phyloP scores from a whole-genome alignment of 2,329 filamentous ascomycete genomes.

The Colletotrichum chlorophyti region DNA sequence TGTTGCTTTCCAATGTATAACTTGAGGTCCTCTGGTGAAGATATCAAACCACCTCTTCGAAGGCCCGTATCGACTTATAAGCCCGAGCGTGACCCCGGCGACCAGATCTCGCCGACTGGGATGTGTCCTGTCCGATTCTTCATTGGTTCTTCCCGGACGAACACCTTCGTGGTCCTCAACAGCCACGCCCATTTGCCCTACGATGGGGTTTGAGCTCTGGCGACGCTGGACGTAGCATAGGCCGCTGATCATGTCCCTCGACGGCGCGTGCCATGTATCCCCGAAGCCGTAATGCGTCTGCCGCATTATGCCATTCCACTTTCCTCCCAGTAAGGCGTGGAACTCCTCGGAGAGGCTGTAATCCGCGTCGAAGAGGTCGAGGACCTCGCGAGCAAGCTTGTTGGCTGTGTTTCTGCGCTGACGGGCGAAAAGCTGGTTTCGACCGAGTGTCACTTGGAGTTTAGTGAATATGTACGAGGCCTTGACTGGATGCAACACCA shows the following conservation, averaged over 20 bases:
- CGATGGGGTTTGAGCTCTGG: conserved; percentile 55
- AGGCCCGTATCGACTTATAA: conserved; percentile 40
- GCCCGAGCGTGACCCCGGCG: conserved; percentile 37
- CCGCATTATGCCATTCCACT: conserved; percentile 63
- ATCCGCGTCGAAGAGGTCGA: conserved; percentile 58
- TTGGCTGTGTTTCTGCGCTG: conserved; percentile 66
- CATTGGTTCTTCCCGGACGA: conserved; percentile 49
- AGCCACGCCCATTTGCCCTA: conserved; percentile 43
- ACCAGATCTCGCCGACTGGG: conserved; percentile 44
- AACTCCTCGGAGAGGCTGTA: conserved; percentile 56
- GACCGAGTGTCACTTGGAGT: conserved; percentile 51
- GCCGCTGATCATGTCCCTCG: conserved; percentile 61
- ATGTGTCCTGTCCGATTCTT: conserved; percentile 59
- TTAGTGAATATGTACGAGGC: conserved; percentile 62
- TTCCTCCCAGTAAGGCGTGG: conserved; percentile 55
- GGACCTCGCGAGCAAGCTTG: conserved; percentile 48
- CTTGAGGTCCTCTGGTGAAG: conserved; percentile 41
- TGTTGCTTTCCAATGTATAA: conserved; percentile 38
- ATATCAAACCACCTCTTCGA: conserved; percentile 42
- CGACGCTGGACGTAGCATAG: conserved; percentile 57
- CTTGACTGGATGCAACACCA: conserved; percentile 65
- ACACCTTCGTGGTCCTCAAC: conserved; percentile 42
- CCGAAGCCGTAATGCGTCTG: conserved; percentile 59
- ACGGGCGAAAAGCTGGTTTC: conserved; percentile 59
- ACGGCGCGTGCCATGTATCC: conserved; percentile 62